Evolutionary conservation across 768 basidiomycete species (phyloP), one percentile per base, ranked within the genome.

Genomic region (Infundibulicybe gibba): DNA sequence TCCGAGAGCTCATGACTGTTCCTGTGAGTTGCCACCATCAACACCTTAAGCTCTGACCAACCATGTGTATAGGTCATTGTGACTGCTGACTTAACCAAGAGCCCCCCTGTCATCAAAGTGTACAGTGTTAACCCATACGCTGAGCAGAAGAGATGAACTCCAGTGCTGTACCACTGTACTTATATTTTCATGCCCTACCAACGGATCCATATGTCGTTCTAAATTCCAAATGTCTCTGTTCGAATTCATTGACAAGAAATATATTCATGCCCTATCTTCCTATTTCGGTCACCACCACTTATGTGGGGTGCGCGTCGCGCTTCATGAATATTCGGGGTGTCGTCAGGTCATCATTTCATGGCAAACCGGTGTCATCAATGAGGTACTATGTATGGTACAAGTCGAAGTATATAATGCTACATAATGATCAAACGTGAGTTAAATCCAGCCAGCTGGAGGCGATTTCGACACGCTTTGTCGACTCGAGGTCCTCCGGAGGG

Each of bases 101-200:
- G 89, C 56, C 94, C 94, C 34, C 94, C 94, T 3, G 90, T 97
- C 59, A 88, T 98, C 76, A 94, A 97, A 67, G 93, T 98, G 48
- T 94, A 94, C 75, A 93, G 91, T 58, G 89, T 93, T 59, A 94
- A 94, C 61, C 93, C 93, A 6, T 94, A 90, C 64, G 85, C 90
- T 35, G 76, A 77, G 50, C 66, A 70, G 53, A 79, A 77, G 65
- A 73, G 73, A 63, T 55, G 45, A 39, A 38, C 25, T 37, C 40
- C 30, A 33, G 45, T 48, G 41, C 51, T 47, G 17, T 48, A 43
- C 42, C 43, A 46, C 47, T 54, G 46, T 47, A 50, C 54, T 56
- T 43, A 52, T 65, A 66, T 53, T 61, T 61, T 60, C 61, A 61
- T 54, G 60, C 43, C 25, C 25, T 25, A 25, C 25, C 25, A 25